These are phyloP conservation scores for Colletotrichum higginsianum DNA, from an alignment of 2,329 filamentous ascomycete species.

Conservation along the genomic window DNA sequence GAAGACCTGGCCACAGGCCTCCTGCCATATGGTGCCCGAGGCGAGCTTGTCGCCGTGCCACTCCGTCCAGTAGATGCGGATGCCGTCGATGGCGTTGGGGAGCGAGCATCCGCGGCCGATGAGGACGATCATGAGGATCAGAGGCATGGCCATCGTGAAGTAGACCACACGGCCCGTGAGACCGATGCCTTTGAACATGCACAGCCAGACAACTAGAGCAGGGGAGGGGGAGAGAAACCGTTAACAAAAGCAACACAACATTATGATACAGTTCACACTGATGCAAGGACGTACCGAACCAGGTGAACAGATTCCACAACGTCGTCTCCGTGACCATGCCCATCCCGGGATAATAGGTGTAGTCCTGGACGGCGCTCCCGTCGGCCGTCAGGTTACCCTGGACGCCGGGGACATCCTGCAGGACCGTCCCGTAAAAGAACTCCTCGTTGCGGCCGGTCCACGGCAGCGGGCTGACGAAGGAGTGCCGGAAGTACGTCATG, in stretches of 20 bases:
- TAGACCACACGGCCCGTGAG: slow-evolving; percentile 69
- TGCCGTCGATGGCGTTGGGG: slow-evolving; percentile 64
- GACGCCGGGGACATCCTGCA: slow-evolving; percentile 47
- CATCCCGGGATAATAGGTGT: slow-evolving; percentile 58
- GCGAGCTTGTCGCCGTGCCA: slow-evolving; percentile 62
- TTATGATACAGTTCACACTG: no score
- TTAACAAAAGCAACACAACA: no score
- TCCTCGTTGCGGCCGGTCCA: slow-evolving; percentile 62
- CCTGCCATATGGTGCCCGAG: slow-evolving; percentile 66
- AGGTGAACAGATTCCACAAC: slow-evolving; percentile 68
- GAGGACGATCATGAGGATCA: slow-evolving; percentile 67
- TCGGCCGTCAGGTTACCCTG: slow-evolving; percentile 50
- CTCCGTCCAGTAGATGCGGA: slow-evolving; percentile 56
- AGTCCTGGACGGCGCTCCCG: slow-evolving; percentile 54
- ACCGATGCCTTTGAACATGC: slow-evolving; percentile 70
- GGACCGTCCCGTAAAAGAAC: slow-evolving; percentile 49
- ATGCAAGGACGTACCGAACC: slow-evolving; percentile 54
- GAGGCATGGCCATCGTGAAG: slow-evolving; percentile 69
- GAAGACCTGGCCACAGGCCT: slow-evolving; percentile 64
- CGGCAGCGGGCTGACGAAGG: slow-evolving; percentile 66
- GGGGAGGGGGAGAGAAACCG: no score
- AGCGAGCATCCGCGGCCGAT: slow-evolving; percentile 66
- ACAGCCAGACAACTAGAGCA: slow-evolving; percentile 63
- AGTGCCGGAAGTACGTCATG: slow-evolving; percentile 69
- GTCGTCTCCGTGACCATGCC: slow-evolving; percentile 66